Base-by-base conservation (phyloP, 2,329 filamentous ascomycete species). In the Mariannaea elegans region DNA sequence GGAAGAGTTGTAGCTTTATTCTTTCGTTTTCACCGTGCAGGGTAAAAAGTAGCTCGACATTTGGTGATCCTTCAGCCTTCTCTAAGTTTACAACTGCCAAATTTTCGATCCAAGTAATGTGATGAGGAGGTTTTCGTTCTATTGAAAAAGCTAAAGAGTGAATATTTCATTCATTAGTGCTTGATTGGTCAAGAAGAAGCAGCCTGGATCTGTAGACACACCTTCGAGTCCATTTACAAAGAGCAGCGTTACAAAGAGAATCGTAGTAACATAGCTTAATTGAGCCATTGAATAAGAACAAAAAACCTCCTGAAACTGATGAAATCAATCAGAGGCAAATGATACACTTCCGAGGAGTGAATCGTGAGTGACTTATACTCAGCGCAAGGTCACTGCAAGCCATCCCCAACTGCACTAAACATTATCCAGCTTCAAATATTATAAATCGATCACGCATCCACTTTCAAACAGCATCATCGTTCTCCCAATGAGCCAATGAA, bases 1-100 rank as follows among this genome's bases (percentile, higher is more conserved):
- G 50, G 2, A 39, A 53, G 2, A 64, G 65, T 6, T 61, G 63
- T 1, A 69, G 23, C 2, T 61, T 67, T 7, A 69, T 52, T 1
- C 18, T 27, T 10, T 62, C 38, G 14, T 18, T 14, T 0, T 57
- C 42, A 18, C 66, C 59, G 0, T 51, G 59, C 7, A 60, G 23
- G 0, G 36, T 51, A 18, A 69, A 69, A 18, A 49, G 29, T 8
- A 69, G 46, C 9, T 69, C 56, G 8, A 69, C 62, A 4, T 27
- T 41, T 7, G 66, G 65, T 0, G 56, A n/a, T 0, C 54, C 16
- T 10, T 44, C 19, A 12, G 67, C 24, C 13, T 16, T 45, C 3
- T 61, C n/a, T 2, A 56, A 9, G 10, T 32, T 32, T 7, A 47
- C 1, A 50, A 69, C 9, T 44, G 56, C 7, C 7, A 69, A 7